Evolutionary conservation across 495 filamentous ascomycete genomes (phyloP).

Genomic region (Amniculicola lignicola): DNA sequence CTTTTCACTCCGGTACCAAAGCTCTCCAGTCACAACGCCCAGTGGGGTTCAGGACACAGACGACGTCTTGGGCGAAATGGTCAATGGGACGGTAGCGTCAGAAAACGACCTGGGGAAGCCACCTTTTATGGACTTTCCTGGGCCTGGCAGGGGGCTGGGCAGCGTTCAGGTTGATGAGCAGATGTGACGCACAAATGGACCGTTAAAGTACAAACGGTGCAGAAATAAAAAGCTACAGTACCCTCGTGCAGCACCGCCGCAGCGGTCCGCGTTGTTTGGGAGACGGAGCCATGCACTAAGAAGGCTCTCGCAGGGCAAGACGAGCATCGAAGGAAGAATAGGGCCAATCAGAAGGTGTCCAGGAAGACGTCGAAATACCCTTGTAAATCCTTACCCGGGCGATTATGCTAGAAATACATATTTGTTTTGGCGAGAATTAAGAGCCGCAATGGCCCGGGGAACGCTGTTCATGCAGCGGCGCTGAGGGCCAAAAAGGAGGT

Average conservation of each 20-base stretch:
- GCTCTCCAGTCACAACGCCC: too few relatives aligned
- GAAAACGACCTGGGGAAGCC: background rate
- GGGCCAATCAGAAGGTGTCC: conserved; percentile 17
- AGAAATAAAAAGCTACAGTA: background rate
- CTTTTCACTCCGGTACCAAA: too few relatives aligned
- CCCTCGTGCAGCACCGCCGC: conserved; percentile 14
- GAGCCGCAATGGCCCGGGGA: conserved; percentile 18
- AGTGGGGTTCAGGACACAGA: too few relatives aligned
- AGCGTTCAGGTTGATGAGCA: conserved; percentile 1
- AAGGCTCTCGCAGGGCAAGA: background rate
- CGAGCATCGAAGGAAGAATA: background rate
- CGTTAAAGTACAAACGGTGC: conserved; percentile 19
- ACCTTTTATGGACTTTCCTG: conserved; percentile 2
- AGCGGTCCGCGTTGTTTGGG: conserved; percentile 29
- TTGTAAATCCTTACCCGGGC: conserved; percentile 8
- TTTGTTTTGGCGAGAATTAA: conserved; percentile 1
- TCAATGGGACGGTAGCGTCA: too few relatives aligned
- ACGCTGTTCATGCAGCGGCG: too few relatives aligned
- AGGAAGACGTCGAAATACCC: conserved; percentile 10
- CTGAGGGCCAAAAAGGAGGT: too few relatives aligned
- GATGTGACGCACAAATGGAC: conserved; percentile 18
- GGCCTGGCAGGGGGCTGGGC: background rate
- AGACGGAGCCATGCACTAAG: conserved; percentile 14
- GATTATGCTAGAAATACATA: conserved; percentile 10
- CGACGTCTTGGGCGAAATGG: background rate